Percentiles rank a stretch among this genome's conserved stretches.
Conservation (phyloP, 441 rosid genomes). For the Populus hybrid region DNA sequence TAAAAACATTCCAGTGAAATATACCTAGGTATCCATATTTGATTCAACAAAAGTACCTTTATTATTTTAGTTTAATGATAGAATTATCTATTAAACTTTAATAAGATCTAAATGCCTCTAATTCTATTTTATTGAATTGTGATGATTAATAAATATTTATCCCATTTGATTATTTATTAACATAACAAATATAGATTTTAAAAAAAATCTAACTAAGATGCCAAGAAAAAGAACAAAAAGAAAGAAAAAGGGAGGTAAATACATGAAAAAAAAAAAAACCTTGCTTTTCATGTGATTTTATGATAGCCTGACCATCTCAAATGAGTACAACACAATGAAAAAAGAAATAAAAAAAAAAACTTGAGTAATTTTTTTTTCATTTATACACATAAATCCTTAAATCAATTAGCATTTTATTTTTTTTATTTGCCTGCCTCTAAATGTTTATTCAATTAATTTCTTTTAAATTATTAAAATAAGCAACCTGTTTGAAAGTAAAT, state of each 20-base stretch:
- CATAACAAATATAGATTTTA: no score
- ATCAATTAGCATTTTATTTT: neutral
- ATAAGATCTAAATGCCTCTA: neutral
- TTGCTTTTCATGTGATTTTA: neutral
- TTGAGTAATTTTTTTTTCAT: neutral
- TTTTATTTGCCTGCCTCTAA: neutral
- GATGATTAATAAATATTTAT: no score
- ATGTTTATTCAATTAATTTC: no score
- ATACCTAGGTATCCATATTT: no score
- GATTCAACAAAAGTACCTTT: neutral
- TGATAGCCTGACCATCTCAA: neutral
- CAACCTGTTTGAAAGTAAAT: neutral
- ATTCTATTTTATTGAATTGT: no score
- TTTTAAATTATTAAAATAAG: no score
- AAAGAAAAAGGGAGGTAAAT: neutral
- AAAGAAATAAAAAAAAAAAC: no score
- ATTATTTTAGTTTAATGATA: neutral
- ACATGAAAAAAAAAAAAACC: neutral
- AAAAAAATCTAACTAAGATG: no score
- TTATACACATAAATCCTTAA: neutral
- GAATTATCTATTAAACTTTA: neutral
- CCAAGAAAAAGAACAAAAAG: neutral
- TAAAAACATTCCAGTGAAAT: neutral
- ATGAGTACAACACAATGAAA: neutral
- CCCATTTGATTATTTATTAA: no score